Conservation (phyloP, 345 rosid genomes). For the Linum tenue region DNA sequence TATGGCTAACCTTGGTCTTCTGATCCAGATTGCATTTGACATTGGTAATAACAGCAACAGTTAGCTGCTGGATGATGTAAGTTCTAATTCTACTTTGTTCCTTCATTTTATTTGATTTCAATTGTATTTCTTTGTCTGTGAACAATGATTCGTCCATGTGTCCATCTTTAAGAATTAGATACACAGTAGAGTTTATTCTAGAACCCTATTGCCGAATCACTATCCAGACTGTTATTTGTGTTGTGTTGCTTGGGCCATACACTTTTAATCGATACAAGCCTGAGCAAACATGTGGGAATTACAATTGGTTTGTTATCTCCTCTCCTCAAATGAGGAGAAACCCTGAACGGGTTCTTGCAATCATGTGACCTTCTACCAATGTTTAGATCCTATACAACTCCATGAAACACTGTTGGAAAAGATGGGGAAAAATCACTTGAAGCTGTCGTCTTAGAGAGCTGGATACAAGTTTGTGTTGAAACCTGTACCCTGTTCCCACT, state of each 20-base stretch:
- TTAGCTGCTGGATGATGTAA: conserved; percentile 98
- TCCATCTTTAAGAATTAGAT: too few relatives aligned
- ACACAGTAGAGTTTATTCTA: not conserved
- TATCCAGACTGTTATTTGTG: not conserved
- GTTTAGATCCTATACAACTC: not conserved
- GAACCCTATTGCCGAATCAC: not conserved
- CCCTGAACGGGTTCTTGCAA: not conserved
- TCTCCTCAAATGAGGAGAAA: too few relatives aligned
- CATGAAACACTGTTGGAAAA: not conserved
- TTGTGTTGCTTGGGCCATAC: not conserved
- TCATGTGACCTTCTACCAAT: not conserved
- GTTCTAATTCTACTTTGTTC: not conserved
- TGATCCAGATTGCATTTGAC: conserved; percentile 66
- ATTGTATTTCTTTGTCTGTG: not conserved
- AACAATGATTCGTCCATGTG: too few relatives aligned
- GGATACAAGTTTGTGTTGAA: not conserved
- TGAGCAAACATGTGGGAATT: too few relatives aligned
- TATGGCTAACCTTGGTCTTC: conserved; percentile 1
- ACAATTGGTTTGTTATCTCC: too few relatives aligned
- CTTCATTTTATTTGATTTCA: not conserved
- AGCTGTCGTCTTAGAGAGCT: not conserved
- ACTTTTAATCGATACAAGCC: too few relatives aligned
- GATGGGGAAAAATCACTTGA: not conserved
- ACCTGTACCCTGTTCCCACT: not conserved
- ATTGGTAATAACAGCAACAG: conserved; percentile 82